These are phyloP conservation scores for Blastobotrys proliferans DNA, from an alignment of 1,139 yeast genomes.

Conservation along the genomic window DNA sequence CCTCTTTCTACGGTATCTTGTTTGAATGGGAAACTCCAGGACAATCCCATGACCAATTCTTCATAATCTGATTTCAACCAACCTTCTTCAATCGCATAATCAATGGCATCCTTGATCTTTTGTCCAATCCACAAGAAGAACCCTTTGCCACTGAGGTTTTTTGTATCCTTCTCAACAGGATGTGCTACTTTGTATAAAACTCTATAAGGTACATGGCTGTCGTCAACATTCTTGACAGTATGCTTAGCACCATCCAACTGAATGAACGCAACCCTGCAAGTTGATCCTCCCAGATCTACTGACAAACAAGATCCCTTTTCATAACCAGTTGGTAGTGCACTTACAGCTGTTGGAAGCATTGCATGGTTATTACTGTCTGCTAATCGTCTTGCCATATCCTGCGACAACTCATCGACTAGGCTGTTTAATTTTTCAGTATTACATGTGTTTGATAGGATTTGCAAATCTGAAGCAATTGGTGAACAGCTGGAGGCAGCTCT, in stretches of 20 bases:
- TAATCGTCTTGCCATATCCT: conserved; percentile 16
- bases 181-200: conserved; percentile 29
- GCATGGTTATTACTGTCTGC: conserved; percentile 20
- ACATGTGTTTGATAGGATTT: conserved; percentile 10
- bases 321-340: conserved; percentile 66
- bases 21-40: conserved; percentile 34
- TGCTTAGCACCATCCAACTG: conserved; percentile 52
- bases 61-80: conserved; percentile 30
- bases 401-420: conserved; percentile 18
- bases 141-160: conserved; percentile 48
- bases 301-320: conserved; percentile 80
- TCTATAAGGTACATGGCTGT: conserved; percentile 42
- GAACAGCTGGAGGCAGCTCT: conserved; percentile 6
- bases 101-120: conserved; percentile 55
- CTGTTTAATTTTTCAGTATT: conserved; percentile 17
- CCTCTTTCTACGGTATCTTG: conserved; percentile 61
- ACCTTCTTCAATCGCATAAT: conserved; percentile 48
- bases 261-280: conserved; percentile 77
- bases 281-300: conserved; percentile 86
- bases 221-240: conserved; percentile 50
- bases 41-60: conserved; percentile 34
- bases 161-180: conserved; percentile 23
- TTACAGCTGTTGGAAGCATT: conserved; percentile 76
- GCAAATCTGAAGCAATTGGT: conserved; percentile 8
- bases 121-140: conserved; percentile 52